These are phyloP conservation scores for Backusella tarrabulga DNA, from an alignment of 192 early-diverging fungal genomes.

Conservation along the genomic window DNA sequence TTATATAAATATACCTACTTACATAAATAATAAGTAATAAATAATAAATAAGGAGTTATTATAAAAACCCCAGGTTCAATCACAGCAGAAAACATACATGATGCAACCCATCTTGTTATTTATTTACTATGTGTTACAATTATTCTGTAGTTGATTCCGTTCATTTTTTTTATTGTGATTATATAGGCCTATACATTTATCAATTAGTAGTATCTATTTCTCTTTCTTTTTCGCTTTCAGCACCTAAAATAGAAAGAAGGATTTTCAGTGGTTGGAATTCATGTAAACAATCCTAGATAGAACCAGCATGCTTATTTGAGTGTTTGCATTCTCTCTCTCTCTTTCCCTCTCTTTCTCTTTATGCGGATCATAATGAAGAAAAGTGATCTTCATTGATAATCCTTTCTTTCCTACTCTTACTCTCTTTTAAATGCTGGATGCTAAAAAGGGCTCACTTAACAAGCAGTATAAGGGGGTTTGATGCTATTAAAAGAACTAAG, in stretches of 20 bases:
- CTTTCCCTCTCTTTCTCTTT: not conserved
- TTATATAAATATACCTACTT: not conserved
- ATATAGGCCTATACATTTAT: not conserved
- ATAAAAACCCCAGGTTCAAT: constrained; percentile 6
- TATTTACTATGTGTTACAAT: not conserved
- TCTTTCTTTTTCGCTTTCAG: not conserved
- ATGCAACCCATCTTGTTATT: not conserved
- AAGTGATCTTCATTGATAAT: not conserved
- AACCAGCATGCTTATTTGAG: not conserved
- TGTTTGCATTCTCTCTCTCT: not conserved
- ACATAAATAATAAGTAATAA: not conserved
- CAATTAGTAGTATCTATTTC: not conserved
- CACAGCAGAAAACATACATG: not conserved
- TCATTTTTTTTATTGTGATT: not conserved
- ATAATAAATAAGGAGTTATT: constrained; percentile 2
- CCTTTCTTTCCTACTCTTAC: not conserved
- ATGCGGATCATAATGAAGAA: not conserved
- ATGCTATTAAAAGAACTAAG: not conserved
- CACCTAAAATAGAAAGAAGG: not conserved
- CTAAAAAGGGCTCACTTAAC: not conserved
- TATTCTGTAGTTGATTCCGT: not conserved
- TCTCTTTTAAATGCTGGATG: not conserved
- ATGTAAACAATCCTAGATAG: not conserved
- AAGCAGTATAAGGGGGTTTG: not conserved
- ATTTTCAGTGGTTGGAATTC: not conserved